phyloP scores from a whole-genome alignment of 495 filamentous ascomycete species.

The Penicillium bialowiezense region DNA sequence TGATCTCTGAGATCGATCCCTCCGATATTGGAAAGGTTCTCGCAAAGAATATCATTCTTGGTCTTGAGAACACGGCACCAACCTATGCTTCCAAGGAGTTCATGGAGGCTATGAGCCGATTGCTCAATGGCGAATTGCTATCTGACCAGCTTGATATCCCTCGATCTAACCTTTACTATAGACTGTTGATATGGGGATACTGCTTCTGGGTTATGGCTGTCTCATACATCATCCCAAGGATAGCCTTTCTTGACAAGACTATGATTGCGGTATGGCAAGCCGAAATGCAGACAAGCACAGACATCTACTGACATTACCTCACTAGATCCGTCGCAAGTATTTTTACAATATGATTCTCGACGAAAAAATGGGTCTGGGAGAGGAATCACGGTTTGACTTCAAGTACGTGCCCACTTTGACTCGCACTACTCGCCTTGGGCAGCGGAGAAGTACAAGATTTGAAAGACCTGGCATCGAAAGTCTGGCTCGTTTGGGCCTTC shows the following conservation, averaged over 20 bases:
- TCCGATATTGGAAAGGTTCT: constrained; percentile 57
- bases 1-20: constrained; percentile 62
- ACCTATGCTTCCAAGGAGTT: constrained; percentile 60
- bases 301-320: not conserved
- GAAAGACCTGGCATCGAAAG: constrained; percentile 27
- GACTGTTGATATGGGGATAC: constrained; percentile 61
- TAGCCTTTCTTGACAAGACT: constrained; percentile 55
- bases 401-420: constrained; percentile 59
- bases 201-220: constrained; percentile 60
- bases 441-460: constrained; percentile 23
- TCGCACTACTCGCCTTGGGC: constrained; percentile 30
- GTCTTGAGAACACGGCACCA: constrained; percentile 60
- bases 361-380: constrained; percentile 53
- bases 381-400: constrained; percentile 58
- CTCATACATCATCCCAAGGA: constrained; percentile 52
- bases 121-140: constrained; percentile 66
- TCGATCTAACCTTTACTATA: constrained; percentile 53
- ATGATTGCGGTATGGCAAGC: constrained; percentile 54
- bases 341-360: constrained; percentile 56
- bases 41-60: constrained; percentile 71
- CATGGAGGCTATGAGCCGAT: constrained; percentile 62
- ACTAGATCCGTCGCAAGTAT: constrained; percentile 44
- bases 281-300: too few relatives aligned
- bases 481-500: constrained; percentile 27
- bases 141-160: constrained; percentile 58